phyloP scores from a whole-genome alignment of 257 asterid species.

The Petunia axillaris region DNA sequence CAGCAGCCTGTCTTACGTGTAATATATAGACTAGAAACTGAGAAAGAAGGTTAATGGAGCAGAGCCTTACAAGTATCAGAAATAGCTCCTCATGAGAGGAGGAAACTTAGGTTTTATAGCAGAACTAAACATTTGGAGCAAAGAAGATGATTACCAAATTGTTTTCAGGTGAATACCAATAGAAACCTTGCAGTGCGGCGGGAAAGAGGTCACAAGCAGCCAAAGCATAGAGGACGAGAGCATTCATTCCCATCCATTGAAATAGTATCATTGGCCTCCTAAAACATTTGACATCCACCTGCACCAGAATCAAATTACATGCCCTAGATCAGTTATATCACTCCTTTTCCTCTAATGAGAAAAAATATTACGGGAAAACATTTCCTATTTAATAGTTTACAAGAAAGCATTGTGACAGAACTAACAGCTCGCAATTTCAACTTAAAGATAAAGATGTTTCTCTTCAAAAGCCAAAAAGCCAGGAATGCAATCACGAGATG shows the following conservation, averaged over 20 bases:
- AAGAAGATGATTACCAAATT: conserved; percentile 64
- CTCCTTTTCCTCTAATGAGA: conserved; percentile 9
- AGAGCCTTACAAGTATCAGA: conserved; percentile 3
- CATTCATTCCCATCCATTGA: conserved; percentile 99
- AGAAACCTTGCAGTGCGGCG: conserved; percentile 83
- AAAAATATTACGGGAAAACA: neutral
- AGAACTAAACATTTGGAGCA: neutral
- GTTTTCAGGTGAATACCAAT: conserved; percentile 79
- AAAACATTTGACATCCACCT: conserved; percentile 73
- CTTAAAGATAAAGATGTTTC: conserved; percentile 2
- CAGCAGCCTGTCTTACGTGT: conserved; percentile 3
- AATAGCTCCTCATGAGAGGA: neutral
- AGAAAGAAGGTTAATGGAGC: conserved; percentile 5
- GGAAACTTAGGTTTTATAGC: neutral
- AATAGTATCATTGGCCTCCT: conserved; percentile 62
- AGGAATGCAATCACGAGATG: conserved; percentile 23
- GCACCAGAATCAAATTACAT: conserved; percentile 31
- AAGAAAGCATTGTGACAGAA: neutral
- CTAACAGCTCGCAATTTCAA: neutral
- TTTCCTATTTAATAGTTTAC: conserved; percentile 15
- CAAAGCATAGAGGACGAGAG: conserved; percentile 77
- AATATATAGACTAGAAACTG: neutral
- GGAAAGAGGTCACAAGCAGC: conserved; percentile 90
- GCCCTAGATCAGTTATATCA: conserved; percentile 18
- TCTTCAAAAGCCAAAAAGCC: neutral